Conservation (phyloP, 2,329 filamentous ascomycete genomes). For the Aplosporella prunicola region DNA sequence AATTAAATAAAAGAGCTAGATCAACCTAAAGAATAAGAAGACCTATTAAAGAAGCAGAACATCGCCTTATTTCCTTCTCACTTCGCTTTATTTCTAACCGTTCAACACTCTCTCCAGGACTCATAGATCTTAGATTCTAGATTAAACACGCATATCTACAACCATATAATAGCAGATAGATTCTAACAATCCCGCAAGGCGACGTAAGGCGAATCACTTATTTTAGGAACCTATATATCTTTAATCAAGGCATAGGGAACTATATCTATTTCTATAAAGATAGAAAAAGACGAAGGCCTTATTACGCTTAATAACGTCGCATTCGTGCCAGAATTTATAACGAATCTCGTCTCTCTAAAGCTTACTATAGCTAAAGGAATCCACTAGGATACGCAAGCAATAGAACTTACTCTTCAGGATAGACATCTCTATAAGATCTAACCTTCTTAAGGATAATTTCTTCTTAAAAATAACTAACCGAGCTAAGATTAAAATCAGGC, state of each 20-base stretch:
- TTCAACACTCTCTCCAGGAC: too few relatives aligned
- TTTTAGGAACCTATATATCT: not conserved
- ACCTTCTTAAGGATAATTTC: not conserved
- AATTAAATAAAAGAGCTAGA: not conserved
- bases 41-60: not conserved
- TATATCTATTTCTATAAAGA: not conserved
- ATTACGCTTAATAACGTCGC: not conserved
- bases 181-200: not conserved
- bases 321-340: not conserved
- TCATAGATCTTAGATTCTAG: not conserved
- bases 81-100: too few relatives aligned
- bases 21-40: not conserved
- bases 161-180: not conserved
- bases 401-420: not conserved
- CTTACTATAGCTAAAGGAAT: not conserved
- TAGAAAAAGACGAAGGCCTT: not conserved
- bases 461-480: not conserved
- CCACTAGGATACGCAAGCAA: not conserved
- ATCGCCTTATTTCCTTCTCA: not conserved
- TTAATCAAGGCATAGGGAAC: conserved; percentile 2
- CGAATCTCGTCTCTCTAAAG: not conserved
- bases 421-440: conserved; percentile 1
- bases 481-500: not conserved
- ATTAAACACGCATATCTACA: not conserved
- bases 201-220: not conserved